These are phyloP conservation scores for Lumnitzera littorea DNA, from an alignment of 345 rosid genomes.

Conservation along the genomic window DNA sequence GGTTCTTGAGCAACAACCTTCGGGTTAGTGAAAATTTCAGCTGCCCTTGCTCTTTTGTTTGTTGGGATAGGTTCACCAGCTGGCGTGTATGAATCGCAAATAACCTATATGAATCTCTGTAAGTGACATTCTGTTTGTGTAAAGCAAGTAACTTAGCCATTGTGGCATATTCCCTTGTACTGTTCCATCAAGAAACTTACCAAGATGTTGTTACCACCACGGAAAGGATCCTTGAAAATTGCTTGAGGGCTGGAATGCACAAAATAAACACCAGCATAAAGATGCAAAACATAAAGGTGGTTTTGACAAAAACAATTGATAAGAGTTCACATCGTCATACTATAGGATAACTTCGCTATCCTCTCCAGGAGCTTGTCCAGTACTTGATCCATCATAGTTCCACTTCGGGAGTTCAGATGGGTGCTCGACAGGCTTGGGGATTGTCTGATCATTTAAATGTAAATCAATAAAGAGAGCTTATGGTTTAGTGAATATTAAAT, in stretches of 20 bases:
- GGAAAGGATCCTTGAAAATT: slow-evolving; percentile 92
- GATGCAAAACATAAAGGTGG: background rate
- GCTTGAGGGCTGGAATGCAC: slow-evolving; percentile 74
- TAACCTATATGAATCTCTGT: slow-evolving; percentile 39
- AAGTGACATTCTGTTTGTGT: background rate
- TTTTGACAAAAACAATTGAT: background rate
- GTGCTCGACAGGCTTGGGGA: slow-evolving; percentile 75
- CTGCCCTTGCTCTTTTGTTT: slow-evolving; percentile 88
- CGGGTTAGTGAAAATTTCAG: slow-evolving; percentile 59
- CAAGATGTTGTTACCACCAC: slow-evolving; percentile 94
- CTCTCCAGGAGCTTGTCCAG: slow-evolving; percentile 96
- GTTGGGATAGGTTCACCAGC: slow-evolving; percentile 98
- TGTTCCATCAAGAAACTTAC: slow-evolving; percentile 30
- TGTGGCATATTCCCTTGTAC: background rate
- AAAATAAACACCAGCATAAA: background rate
- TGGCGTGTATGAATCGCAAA: slow-evolving; percentile 87
- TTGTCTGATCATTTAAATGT: slow-evolving; percentile 37
- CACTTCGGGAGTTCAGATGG: slow-evolving; percentile 98
- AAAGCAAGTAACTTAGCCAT: background rate
- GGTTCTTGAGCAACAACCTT: slow-evolving; percentile 67
- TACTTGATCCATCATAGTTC: slow-evolving; percentile 99
- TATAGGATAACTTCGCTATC: slow-evolving; percentile 97
- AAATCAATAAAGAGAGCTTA: background rate
- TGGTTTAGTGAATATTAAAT: slow-evolving; percentile 11
- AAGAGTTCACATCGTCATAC: slow-evolving; percentile 41